phyloP scores from a whole-genome alignment of 139 green algal species.

The Ulvella scutata region DNA sequence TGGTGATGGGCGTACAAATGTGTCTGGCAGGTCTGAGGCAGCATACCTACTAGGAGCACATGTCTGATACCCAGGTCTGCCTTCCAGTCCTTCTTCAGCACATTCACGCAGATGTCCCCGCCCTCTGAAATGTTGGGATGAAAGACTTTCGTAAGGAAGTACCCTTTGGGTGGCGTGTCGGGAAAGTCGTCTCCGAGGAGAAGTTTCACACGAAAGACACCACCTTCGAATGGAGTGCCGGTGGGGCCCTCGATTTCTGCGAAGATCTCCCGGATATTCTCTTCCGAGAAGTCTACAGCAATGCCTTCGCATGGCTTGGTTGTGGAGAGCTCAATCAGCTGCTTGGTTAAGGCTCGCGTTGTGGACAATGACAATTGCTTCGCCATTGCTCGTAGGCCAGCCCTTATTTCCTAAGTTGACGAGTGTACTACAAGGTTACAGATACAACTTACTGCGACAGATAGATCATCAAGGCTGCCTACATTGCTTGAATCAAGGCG shows the following conservation, averaged over 20 bases:
- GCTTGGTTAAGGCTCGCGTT: constrained; percentile 31
- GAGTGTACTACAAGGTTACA: no score
- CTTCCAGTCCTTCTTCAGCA: constrained; percentile 92
- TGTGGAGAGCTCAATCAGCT: constrained; percentile 53
- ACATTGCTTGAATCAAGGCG: no score
- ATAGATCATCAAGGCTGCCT: no score
- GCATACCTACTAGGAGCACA: constrained; percentile 28
- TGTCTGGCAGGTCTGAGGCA: no score
- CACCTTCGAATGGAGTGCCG: constrained; percentile 80
- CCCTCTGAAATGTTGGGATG: constrained; percentile 82
- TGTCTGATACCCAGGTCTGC: constrained; percentile 69
- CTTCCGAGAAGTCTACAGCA: constrained; percentile 57
- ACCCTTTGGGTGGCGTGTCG: constrained; percentile 41
- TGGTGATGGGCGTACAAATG: no score
- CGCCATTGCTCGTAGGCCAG: no score
- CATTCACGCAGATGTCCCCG: constrained; percentile 97
- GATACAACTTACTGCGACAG: no score
- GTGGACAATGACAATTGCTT: no score
- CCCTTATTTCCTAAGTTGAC: no score
- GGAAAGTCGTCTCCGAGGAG: constrained; percentile 44
- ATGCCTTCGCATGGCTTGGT: constrained; percentile 57
- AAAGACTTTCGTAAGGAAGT: constrained; percentile 88
- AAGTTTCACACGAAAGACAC: constrained; percentile 75
- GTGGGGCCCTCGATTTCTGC: constrained; percentile 71
- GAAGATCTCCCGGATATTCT: constrained; percentile 65